Evolutionary conservation across 2,329 filamentous ascomycete species (phyloP).

Genomic region (Fusarium sp.): DNA sequence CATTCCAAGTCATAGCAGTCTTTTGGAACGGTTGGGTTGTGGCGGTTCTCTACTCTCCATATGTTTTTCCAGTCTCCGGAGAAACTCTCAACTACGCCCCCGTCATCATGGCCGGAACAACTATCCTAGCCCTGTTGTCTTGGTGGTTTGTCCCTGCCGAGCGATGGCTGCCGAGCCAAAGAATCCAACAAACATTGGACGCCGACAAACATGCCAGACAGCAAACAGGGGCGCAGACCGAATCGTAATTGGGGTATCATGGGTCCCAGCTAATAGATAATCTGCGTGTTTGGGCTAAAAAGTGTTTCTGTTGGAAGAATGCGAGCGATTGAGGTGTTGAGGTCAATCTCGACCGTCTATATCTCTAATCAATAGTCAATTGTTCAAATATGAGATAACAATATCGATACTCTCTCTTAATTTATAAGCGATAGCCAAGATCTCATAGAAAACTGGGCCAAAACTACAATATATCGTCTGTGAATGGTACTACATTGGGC

Average conservation of each 20-base stretch:
- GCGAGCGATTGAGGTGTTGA: background rate
- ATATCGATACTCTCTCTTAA: background rate
- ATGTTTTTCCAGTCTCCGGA: slow-evolving; percentile 55
- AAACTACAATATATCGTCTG: too few species aligned
- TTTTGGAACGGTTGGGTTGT: slow-evolving; percentile 63
- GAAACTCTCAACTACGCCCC: slow-evolving; percentile 60
- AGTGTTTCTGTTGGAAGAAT: background rate
- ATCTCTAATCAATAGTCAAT: background rate
- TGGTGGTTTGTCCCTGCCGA: slow-evolving; percentile 60
- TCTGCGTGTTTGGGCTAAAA: background rate
- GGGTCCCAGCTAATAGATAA: too few species aligned
- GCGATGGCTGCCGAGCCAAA: slow-evolving; percentile 56
- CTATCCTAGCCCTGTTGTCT: slow-evolving; percentile 58
- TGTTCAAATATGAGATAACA: background rate
- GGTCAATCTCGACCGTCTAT: too few species aligned
- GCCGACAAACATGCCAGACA: slow-evolving; percentile 11
- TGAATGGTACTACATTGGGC: too few species aligned
- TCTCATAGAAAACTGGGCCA: too few species aligned
- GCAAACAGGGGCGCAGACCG: background rate
- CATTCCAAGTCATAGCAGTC: slow-evolving; percentile 58
- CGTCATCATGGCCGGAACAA: slow-evolving; percentile 61
- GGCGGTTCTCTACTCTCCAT: slow-evolving; percentile 58
- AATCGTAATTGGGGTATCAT: background rate
- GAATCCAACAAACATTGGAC: slow-evolving; percentile 52
- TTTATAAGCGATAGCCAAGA: too few species aligned